Percentiles rank a stretch among this genome's conserved stretches.
These are phyloP conservation scores for Drechslerella stenobrocha DNA, from an alignment of 2,329 filamentous ascomycete genomes.

Conservation along the genomic window DNA sequence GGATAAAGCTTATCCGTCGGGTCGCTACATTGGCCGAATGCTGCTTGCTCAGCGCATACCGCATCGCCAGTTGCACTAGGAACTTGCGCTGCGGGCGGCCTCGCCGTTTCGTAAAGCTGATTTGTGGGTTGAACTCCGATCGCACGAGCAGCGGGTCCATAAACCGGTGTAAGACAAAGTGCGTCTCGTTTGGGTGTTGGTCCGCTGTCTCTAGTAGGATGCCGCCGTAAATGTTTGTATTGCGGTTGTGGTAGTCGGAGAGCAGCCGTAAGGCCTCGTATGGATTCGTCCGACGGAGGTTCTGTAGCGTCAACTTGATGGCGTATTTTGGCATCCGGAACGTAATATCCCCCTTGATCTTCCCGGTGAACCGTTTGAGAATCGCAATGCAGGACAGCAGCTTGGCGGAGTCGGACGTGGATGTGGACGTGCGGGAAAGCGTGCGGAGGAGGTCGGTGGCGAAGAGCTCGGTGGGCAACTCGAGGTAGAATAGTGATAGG, in stretches of 20 bases:
- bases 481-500: constrained; percentile 27
- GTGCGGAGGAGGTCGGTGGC: constrained; percentile 12
- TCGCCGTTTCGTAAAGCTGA: not conserved
- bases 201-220: constrained; percentile 15
- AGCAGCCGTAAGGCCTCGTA: constrained; percentile 24
- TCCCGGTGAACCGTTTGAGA: constrained; percentile 17
- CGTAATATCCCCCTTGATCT: constrained; percentile 11
- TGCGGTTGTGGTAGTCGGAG: constrained; percentile 13
- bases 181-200: constrained; percentile 21
- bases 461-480: constrained; percentile 17
- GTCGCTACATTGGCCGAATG: constrained; percentile 24
- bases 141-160: not conserved
- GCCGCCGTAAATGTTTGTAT: not conserved
- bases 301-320: constrained; percentile 3
- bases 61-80: constrained; percentile 11
- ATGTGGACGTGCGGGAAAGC: constrained; percentile 1
- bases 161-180: constrained; percentile 6
- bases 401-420: not conserved
- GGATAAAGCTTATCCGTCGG: constrained; percentile 12
- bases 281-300: constrained; percentile 8
- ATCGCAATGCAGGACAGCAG: constrained; percentile 29
- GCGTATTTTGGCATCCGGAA: constrained; percentile 20
- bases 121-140: constrained; percentile 8
- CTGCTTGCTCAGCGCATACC: constrained; percentile 26
- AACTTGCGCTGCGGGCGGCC: constrained; percentile 13